Base-by-base conservation (phyloP, 495 filamentous ascomycete genomes). In the Penicillium simplicissimum region DNA sequence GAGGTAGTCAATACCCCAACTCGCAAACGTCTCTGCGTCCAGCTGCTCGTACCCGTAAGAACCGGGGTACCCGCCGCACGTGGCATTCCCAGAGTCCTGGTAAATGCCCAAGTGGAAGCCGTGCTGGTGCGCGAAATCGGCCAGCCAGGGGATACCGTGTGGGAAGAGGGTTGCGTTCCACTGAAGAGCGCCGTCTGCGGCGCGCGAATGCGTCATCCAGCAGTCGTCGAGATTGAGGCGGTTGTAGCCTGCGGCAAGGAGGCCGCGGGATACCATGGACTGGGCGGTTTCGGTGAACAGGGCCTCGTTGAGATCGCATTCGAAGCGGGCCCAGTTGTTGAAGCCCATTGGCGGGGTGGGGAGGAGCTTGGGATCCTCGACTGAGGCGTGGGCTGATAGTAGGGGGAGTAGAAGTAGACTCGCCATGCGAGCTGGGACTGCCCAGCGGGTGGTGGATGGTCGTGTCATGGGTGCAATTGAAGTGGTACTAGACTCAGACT, bases 241-340 rank as follows among this genome's bases (percentile, higher is more conserved):
- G 53, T 76, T 70, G 48, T 79, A 79, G 25, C 77, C 77, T 10
- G 72, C 76, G 34, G 64, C 65, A 3, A 66, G 72, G 4, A 79
- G 71, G 31, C 77, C 77, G 34, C 70, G 76, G 35, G 55, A 60
- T 8, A 64, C 52, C 76, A 79, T 78, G 1, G 75, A 62, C 45
- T 76, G 64, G 2, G 77, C 76, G 1, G 75, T 79, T 8, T 74
- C 61, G 7, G 67, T 73, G 61, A 79, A 78, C 3, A 79, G 71
- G 0, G 74, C 76, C 58, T 79, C 73, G 61, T 79, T 79, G 4
- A 79, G 71, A 47, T 75, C 68, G 60, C 77, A 79, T 55, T 68
- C 59, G 61, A 77, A 78, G 9, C 77, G 77, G 0, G 74, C 67
- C 77, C 77, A 79, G 58, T 77, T 77, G 64, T 76, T 79, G 70